Evolutionary conservation across 805 yeast genomes (phyloP).

Genomic region (Suhomyces vadensis): DNA sequence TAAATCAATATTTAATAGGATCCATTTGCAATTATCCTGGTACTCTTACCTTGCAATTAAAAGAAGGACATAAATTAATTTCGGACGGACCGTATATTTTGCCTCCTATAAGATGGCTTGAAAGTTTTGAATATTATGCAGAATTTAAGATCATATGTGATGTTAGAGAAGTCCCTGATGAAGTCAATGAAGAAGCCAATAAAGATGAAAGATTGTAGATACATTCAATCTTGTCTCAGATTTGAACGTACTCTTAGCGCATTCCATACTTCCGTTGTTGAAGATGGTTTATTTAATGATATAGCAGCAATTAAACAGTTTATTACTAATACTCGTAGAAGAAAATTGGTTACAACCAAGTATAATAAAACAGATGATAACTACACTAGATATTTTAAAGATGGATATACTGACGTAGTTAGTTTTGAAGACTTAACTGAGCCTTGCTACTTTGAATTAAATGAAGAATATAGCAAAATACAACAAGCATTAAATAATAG

Average conservation of each 20-base stretch:
- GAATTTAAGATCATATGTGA: neutral
- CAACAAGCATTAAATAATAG: no score
- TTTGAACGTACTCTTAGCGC: neutral
- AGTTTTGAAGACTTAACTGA: neutral
- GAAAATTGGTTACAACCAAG: no score
- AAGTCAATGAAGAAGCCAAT: no score
- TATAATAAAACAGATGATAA: no score
- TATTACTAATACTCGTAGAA: neutral
- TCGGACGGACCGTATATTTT: neutral
- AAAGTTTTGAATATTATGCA: neutral
- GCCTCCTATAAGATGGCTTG: neutral
- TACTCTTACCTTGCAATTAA: neutral
- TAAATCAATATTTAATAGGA: neutral
- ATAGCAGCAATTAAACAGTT: neutral
- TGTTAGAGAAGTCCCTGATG: no score
- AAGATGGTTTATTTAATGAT: neutral
- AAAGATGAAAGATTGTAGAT: no score
- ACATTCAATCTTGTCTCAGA: no score
- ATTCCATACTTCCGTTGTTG: neutral
- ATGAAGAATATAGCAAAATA: neutral
- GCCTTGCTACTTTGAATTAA: neutral
- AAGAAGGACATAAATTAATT: neutral
- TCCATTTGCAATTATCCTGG: neutral
- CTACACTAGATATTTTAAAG: neutral
- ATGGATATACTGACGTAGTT: neutral